Conservation (phyloP, 192 early-diverging fungal species). For the Entomortierella parvispora region DNA sequence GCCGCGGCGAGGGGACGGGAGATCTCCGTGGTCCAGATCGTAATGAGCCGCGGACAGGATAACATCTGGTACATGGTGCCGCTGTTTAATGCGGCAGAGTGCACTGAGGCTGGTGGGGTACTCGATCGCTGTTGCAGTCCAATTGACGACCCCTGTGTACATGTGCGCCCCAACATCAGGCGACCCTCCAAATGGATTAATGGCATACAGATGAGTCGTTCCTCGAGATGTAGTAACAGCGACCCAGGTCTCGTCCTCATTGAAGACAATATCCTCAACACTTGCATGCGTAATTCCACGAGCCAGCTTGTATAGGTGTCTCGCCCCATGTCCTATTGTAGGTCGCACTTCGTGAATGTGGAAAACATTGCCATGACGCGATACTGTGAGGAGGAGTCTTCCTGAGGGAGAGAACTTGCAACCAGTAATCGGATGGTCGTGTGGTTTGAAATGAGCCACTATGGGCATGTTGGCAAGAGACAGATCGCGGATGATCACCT, state of each 20-base stretch:
- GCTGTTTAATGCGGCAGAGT: slow-evolving; percentile 47
- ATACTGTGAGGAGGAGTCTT: slow-evolving; percentile 75
- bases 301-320: slow-evolving; percentile 77
- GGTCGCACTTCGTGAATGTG: slow-evolving; percentile 71
- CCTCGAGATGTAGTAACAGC: slow-evolving; percentile 77
- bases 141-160: slow-evolving; percentile 49
- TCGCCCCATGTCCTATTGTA: slow-evolving; percentile 29
- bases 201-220: slow-evolving; percentile 79
- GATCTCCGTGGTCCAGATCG: not conserved
- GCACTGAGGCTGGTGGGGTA: slow-evolving; percentile 38
- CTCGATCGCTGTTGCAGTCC: slow-evolving; percentile 46
- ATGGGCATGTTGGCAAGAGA: slow-evolving; percentile 53
- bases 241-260: slow-evolving; percentile 77
- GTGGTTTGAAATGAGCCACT: slow-evolving; percentile 77
- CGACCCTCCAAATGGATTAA: slow-evolving; percentile 70
- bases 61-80: slow-evolving; percentile 41
- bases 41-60: slow-evolving; percentile 21
- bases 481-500: slow-evolving; percentile 66
- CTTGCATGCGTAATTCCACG: slow-evolving; percentile 82
- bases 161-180: slow-evolving; percentile 69
- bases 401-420: slow-evolving; percentile 73
- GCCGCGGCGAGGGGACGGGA: slow-evolving; percentile 8
- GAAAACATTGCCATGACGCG: slow-evolving; percentile 78
- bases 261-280: slow-evolving; percentile 76
- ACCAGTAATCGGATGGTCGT: slow-evolving; percentile 71